Evolutionary conservation across 176 grass and related monocot genomes (phyloP).

Genomic region (Urochloa ruziziensis): DNA sequence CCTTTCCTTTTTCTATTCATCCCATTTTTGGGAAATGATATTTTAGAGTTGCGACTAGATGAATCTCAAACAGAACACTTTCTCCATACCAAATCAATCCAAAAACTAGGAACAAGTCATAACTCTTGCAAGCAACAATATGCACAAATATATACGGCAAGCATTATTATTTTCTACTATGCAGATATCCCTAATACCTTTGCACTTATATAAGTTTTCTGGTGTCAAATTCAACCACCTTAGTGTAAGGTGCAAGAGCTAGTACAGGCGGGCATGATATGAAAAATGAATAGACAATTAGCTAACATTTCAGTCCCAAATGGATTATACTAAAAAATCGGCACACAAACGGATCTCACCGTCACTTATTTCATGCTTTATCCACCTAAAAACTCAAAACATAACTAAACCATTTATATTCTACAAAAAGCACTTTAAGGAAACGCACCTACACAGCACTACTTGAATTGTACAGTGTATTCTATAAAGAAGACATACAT

Average conservation of each 20-base stretch:
- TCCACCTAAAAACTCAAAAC: background rate
- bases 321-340: background rate
- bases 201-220: background rate
- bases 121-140: background rate
- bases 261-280: background rate
- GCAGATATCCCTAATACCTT: no score
- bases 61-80: background rate
- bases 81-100: background rate
- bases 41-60: background rate
- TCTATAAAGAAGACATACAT: no score
- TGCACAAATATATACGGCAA: background rate
- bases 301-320: background rate
- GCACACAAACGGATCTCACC: background rate
- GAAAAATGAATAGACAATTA: background rate
- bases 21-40: background rate
- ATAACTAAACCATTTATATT: background rate
- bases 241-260: background rate
- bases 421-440: no score
- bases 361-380: background rate
- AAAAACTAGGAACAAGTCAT: background rate
- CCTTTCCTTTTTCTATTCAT: background rate
- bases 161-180: background rate
- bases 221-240: background rate
- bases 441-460: no score
- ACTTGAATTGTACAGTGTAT: no score